phyloP scores from a whole-genome alignment of 2,329 filamentous ascomycete genomes.

The Penicillium italicum region DNA sequence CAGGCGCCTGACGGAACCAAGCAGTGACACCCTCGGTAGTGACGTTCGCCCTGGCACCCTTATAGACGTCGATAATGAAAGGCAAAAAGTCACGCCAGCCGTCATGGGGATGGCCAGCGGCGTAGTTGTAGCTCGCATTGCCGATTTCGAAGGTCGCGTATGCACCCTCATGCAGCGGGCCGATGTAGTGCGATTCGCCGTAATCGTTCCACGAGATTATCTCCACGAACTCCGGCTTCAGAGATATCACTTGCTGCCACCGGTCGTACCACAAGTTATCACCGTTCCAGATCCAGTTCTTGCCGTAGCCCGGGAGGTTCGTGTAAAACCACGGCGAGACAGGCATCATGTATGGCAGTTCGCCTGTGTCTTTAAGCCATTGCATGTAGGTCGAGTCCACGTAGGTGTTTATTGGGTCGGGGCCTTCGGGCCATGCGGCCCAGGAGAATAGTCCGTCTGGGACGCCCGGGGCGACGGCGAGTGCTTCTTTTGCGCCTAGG shows the following conservation, averaged over 20 bases:
- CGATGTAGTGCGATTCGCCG: constrained; percentile 48
- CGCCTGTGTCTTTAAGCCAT: constrained; percentile 5
- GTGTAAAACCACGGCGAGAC: constrained; percentile 59
- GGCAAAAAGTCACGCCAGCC: constrained; percentile 7
- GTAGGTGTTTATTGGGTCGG: constrained; percentile 1
- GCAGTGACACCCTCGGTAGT: constrained; percentile 1
- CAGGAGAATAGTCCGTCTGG: constrained; percentile 9
- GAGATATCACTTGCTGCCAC: constrained; percentile 49
- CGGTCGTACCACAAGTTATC: constrained; percentile 60
- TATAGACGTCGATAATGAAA: constrained; percentile 1
- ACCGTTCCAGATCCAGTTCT: constrained; percentile 63
- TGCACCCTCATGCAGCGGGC: constrained; percentile 4
- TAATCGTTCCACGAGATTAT: constrained; percentile 43
- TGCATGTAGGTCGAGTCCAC: constrained; percentile 9
- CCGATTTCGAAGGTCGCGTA: constrained; percentile 9
- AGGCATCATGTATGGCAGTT: constrained; percentile 49
- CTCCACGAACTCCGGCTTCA: constrained; percentile 4
- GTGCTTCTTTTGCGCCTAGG: constrained; percentile 28
- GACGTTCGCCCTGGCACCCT: neutral
- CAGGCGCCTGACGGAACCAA: constrained; percentile 3
- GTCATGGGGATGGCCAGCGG: constrained; percentile 2
- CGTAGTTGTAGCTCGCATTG: constrained; percentile 8
- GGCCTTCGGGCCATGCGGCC: constrained; percentile 9
- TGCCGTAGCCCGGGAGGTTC: constrained; percentile 53
- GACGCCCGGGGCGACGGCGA: constrained; percentile 16